Base-by-base conservation (phyloP, 1,284 basidiomycete species). In the Porphyrellus sp. region DNA sequence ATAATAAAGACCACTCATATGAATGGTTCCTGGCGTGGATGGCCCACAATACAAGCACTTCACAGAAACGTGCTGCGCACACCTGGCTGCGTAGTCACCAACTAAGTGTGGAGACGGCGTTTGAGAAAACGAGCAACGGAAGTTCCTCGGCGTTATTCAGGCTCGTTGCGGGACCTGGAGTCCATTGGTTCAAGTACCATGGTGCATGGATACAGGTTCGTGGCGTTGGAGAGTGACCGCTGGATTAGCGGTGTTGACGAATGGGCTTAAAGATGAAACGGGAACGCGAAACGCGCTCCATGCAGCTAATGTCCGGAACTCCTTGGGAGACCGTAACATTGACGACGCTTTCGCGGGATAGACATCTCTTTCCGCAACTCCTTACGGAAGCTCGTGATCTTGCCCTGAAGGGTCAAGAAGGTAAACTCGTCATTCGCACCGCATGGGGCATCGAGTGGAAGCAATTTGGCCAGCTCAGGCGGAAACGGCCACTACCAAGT, bases 11-110 rank as follows among this genome's bases (percentile, higher is more conserved):
- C 69, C 86, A 83, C 25, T 81, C 95, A 3, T 98, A 99, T 70
- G 89, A 93, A 33, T 99, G 97, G 95, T 96, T 99, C 70, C 83
- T 99, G 27, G 80, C 90, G 56, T 99, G 97, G 97, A 93, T 99
- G 91, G 86, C 93, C 3, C 81, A 80, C 53, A 80, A 83, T 62
- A 70, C 80, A 38, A 65, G 65, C 55, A 56, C 70, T 8, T 67
- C 71, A 59, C 70, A 72, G 64, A 56, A 57, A 51, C 59, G 54
- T 52, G 53, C 51, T 59, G 54, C 56, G 63, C 69, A 55, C 66
- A 70, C 82, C 24, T 85, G 86, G 78, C 73, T 88, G 53, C 79
- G 84, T 37, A 91, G 87, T 62, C 95, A 98, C 70, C 90, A 98
- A 63, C 78, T 99, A 9, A 94, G 93, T 59, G 93, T 99, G 8